Evolutionary conservation across 2,329 filamentous ascomycete genomes (phyloP).

Genomic region (Fusarium mangiferae): DNA sequence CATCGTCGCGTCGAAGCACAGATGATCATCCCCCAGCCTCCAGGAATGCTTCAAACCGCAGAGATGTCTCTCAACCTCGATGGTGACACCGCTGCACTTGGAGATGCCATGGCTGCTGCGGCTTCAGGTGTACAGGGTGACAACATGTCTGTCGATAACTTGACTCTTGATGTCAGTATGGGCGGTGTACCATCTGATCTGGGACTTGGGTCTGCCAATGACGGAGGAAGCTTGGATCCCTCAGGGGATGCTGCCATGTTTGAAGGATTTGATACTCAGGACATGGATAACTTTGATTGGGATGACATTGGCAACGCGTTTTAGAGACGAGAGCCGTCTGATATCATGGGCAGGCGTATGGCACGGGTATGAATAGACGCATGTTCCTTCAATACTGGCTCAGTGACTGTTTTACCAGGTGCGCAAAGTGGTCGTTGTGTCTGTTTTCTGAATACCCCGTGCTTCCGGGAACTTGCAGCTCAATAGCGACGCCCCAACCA

Average conservation of each 20-base stretch:
- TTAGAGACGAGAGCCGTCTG: neutral
- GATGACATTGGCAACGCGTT: conserved; percentile 13
- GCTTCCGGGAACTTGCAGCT: neutral
- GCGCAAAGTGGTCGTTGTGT: neutral
- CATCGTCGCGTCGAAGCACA: conserved; percentile 74
- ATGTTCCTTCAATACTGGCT: neutral
- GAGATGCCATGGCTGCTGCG: conserved; percentile 56
- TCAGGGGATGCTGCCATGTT: conserved; percentile 54
- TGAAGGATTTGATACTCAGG: conserved; percentile 49
- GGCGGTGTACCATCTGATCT: conserved; percentile 51
- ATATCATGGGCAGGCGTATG: conserved; percentile 6
- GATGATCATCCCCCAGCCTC: conserved; percentile 58
- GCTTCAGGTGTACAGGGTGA: conserved; percentile 55
- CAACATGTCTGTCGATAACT: conserved; percentile 53
- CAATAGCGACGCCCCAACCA: neutral
- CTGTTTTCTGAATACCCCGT: neutral
- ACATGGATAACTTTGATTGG: conserved; percentile 51
- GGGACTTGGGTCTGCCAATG: conserved; percentile 51
- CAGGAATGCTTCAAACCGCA: conserved; percentile 55
- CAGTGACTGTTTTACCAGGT: neutral
- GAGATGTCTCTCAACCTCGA: conserved; percentile 56
- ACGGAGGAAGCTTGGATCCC: conserved; percentile 46
- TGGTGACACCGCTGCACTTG: conserved; percentile 51
- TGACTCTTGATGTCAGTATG: conserved; percentile 61
- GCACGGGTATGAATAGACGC: conserved; percentile 3